Evolutionary conservation across 768 basidiomycete genomes (phyloP).

Genomic region (Sporobolomyces pararoseus): DNA sequence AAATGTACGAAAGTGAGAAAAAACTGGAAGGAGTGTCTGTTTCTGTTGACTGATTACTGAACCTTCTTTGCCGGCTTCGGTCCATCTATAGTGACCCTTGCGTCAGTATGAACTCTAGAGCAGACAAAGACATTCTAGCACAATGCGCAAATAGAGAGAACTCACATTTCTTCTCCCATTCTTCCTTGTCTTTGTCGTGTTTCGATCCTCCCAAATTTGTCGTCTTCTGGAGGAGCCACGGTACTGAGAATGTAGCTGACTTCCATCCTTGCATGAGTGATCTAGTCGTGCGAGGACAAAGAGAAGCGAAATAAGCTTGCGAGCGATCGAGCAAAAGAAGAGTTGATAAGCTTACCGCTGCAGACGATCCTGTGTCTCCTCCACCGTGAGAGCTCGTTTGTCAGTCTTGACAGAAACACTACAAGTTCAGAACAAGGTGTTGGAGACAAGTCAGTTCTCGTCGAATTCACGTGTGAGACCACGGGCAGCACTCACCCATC

Average conservation of each 20-base stretch:
- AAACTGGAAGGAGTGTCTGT: neutral
- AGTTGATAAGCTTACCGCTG: conserved; percentile 11
- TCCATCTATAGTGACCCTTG: neutral
- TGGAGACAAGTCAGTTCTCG: neutral
- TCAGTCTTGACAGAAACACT: conserved; percentile 33
- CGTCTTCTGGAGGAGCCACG: conserved; percentile 33
- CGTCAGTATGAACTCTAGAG: too few species aligned
- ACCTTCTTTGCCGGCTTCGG: conserved; percentile 11
- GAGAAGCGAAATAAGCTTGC: neutral
- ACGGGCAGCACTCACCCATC: conserved; percentile 8
- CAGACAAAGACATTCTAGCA: too few species aligned
- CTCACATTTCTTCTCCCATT: conserved; percentile 37
- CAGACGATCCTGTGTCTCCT: conserved; percentile 32
- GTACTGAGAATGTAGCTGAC: conserved; percentile 25
- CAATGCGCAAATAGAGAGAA: too few species aligned
- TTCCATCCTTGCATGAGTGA: conserved; percentile 40
- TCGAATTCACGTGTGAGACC: too few species aligned
- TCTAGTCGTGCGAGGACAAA: neutral
- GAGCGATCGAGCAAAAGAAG: neutral
- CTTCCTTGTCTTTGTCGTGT: conserved; percentile 36
- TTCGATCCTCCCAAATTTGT: conserved; percentile 25
- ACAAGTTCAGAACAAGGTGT: neutral
- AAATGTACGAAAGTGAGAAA: neutral
- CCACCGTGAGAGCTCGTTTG: conserved; percentile 28
- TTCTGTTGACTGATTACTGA: neutral